Base-by-base conservation (phyloP, 2,329 filamentous ascomycete species). In the Emericellopsis cladophorae region DNA sequence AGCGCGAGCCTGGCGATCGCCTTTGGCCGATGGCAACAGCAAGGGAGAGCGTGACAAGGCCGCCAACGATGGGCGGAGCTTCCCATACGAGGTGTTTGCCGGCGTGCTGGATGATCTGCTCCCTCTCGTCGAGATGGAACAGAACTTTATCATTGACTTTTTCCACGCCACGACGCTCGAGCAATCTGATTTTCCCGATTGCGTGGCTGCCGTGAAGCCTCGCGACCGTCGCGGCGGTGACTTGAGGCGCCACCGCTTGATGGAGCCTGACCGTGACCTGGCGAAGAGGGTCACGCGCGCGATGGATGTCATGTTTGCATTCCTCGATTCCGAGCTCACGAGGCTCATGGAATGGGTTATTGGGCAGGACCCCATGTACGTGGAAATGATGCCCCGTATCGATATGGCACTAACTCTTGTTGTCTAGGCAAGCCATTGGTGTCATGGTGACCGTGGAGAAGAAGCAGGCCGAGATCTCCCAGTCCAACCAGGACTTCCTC, bases 131-230 rank as follows among this genome's bases (percentile, higher is more conserved):
- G 81, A 87, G 50, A 89, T 90, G 58, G 92, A 98, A 61, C 90
- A 98, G 58, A 96, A 95, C 56, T 98, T 96, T 55, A 70, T 95
- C 38, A 80, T 95, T n/a, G 87, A 94, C 50, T 92, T 95, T 59
- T 96, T 96, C 72, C 90, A 96, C 51, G 78, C 92, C 22, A 85
- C 83, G n/a, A 93, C 87, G 2, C 69, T 90, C 23, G 81, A 88
- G 51, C 81, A 79, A 31, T 63, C 75, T 14, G 89, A 95, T 54
- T 96, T 95, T 54, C 72, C 83, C 1, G 92, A 96, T 48, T 74
- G 81, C 3, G 81, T 95, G 15, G 68, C 74, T 16, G 70, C 74
- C 2, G 68, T 69, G 2, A 64, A 72, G 21, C 86, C 88, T 7
- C 74, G 79, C 34, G 70, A 80, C 31, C 77, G 90, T 37, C 71